Evolutionary conservation across 805 yeast genomes (phyloP).

Genomic region (Komagataella pseudopastoris): DNA sequence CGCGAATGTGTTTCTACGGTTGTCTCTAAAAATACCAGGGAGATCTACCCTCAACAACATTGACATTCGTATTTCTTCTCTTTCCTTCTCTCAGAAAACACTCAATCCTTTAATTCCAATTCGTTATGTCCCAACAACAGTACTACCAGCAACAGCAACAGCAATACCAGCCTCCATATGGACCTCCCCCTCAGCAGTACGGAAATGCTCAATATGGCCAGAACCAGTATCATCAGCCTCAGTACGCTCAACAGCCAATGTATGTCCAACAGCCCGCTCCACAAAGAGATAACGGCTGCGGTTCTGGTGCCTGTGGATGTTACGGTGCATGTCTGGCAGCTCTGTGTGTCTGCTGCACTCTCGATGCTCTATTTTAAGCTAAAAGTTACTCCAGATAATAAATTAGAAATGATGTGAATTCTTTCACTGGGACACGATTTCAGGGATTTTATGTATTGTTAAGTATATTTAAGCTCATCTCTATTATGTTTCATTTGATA

Average conservation of each 20-base stretch:
- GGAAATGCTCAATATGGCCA: conserved; percentile 17
- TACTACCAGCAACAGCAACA: conserved; percentile 1
- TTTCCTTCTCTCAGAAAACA: background rate
- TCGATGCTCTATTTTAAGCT: background rate
- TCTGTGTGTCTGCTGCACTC: conserved; percentile 6
- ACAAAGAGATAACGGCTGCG: conserved; percentile 3
- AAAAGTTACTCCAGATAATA: background rate
- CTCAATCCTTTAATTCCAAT: conserved; percentile 1
- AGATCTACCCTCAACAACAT: background rate
- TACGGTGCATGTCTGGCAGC: conserved; percentile 11
- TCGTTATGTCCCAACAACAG: conserved; percentile 8
- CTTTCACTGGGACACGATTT: background rate
- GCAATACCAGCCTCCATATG: conserved; percentile 8
- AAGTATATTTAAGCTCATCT: background rate
- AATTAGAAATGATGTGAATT: background rate
- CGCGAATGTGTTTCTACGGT: background rate
- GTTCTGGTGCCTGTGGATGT: conserved; percentile 12
- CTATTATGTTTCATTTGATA: background rate
- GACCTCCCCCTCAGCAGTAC: conserved; percentile 12
- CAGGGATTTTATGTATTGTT: background rate
- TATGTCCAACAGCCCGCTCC: conserved; percentile 14
- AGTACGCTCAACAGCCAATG: conserved; percentile 13
- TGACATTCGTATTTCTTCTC: background rate
- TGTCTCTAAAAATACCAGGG: background rate
- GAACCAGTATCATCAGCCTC: conserved; percentile 19